Percentiles rank a stretch among this genome's conserved stretches.
Evolutionary conservation across 495 filamentous ascomycete genomes (phyloP).

Genomic region (Daldinia grandis): DNA sequence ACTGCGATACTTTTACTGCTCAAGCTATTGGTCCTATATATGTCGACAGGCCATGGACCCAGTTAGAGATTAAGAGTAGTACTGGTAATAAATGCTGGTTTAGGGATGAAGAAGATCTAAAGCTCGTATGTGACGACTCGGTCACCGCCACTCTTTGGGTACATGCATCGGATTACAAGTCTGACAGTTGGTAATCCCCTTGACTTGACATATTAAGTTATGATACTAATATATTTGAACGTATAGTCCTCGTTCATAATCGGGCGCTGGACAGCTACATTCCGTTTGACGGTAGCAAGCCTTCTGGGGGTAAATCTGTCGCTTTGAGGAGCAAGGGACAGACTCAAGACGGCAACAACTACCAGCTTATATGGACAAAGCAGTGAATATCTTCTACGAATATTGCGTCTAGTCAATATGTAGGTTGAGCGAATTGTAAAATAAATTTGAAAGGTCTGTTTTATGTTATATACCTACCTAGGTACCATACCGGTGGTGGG

Average conservation of each 20-base stretch:
- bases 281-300: neutral
- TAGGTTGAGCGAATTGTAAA: no score
- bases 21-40: conserved; percentile 15
- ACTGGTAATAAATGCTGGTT: neutral
- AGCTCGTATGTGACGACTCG: neutral
- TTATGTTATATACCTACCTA: no score
- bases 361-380: neutral
- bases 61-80: conserved; percentile 3
- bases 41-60: conserved; percentile 8
- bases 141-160: neutral
- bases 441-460: no score
- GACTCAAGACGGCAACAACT: neutral
- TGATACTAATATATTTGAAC: neutral
- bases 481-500: no score
- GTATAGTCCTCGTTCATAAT: neutral
- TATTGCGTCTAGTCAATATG: neutral
- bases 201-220: neutral
- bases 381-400: neutral
- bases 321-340: neutral
- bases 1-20: conserved; percentile 18
- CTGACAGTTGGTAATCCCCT: neutral
- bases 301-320: neutral
- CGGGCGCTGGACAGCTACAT: neutral
- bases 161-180: neutral
- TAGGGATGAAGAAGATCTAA: neutral